Percentiles rank a stretch among this genome's conserved stretches.
phyloP scores from a whole-genome alignment of 306 rosid species.

The Dryas alaskensis region DNA sequence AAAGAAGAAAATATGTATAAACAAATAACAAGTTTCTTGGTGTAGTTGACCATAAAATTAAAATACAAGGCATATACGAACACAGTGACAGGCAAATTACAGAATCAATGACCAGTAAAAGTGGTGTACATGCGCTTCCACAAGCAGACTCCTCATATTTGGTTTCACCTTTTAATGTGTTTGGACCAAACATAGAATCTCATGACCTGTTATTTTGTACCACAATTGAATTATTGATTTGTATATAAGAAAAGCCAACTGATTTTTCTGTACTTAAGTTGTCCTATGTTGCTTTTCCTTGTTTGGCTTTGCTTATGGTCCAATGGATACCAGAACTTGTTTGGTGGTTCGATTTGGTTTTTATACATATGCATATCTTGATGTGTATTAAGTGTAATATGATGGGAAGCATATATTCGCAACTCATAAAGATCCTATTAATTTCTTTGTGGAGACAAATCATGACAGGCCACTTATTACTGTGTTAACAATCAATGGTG shows the following conservation, averaged over 20 bases:
- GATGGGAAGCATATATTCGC: conserved; percentile 7
- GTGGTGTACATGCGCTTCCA: too few relatives aligned
- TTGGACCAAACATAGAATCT: conserved; percentile 7
- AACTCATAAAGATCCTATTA: not conserved
- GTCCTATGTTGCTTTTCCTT: not conserved
- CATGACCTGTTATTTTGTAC: conserved; percentile 6
- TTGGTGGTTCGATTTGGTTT: not conserved
- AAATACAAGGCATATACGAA: not conserved
- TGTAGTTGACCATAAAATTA: not conserved
- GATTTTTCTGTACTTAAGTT: conserved; percentile 1
- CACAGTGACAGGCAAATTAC: not conserved
- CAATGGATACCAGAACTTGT: not conserved
- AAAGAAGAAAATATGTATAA: not conserved
- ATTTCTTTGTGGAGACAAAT: conserved; percentile 15
- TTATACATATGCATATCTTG: not conserved
- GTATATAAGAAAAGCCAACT: not conserved
- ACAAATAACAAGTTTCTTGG: conserved; percentile 8
- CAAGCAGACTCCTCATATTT: not conserved
- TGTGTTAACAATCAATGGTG: not conserved
- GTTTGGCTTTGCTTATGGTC: not conserved
- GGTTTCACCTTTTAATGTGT: not conserved
- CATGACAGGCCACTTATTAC: conserved; percentile 11
- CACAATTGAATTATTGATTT: conserved; percentile 17
- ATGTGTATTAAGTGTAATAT: not conserved
- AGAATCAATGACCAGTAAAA: not conserved